Percentiles rank a stretch among this genome's conserved stretches.
Evolutionary conservation across 1,284 basidiomycete genomes (phyloP).

Genomic region (Papiliotrema laurentii): DNA sequence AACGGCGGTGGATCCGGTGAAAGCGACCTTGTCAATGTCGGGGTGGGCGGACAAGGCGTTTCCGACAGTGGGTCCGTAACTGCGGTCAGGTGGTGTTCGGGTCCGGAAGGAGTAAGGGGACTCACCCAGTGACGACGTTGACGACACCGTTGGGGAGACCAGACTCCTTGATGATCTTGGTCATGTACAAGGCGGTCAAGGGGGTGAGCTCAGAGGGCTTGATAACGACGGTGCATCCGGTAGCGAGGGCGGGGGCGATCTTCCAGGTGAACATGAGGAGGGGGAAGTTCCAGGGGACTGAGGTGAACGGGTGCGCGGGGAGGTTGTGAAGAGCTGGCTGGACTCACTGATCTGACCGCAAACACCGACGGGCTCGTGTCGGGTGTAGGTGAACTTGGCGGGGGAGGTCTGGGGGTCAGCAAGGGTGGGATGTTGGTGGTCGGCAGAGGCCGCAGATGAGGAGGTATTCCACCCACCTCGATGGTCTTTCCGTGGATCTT

Average conservation of each 20-base stretch:
- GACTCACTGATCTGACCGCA: constrained; percentile 63
- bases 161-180: constrained; percentile 53
- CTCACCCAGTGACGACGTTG: constrained; percentile 55
- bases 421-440: no score
- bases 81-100: constrained; percentile 22
- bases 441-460: no score
- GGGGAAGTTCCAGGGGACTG: constrained; percentile 60
- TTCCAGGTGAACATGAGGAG: constrained; percentile 76
- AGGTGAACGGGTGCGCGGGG: not conserved
- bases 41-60: constrained; percentile 56
- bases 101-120: not conserved
- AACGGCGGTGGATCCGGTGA: constrained; percentile 56
- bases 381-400: constrained; percentile 69
- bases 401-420: constrained; percentile 54
- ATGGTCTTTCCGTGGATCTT: constrained; percentile 79
- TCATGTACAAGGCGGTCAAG: constrained; percentile 56
- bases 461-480: constrained; percentile 41
- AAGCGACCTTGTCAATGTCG: constrained; percentile 56
- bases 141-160: constrained; percentile 66
- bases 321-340: not conserved
- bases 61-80: constrained; percentile 66
- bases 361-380: constrained; percentile 92
- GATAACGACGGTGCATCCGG: constrained; percentile 74
- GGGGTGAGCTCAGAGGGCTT: constrained; percentile 92
- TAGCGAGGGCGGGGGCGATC: constrained; percentile 76